phyloP scores from a whole-genome alignment of 805 yeast genomes.

The Metschnikowia koreensis region DNA sequence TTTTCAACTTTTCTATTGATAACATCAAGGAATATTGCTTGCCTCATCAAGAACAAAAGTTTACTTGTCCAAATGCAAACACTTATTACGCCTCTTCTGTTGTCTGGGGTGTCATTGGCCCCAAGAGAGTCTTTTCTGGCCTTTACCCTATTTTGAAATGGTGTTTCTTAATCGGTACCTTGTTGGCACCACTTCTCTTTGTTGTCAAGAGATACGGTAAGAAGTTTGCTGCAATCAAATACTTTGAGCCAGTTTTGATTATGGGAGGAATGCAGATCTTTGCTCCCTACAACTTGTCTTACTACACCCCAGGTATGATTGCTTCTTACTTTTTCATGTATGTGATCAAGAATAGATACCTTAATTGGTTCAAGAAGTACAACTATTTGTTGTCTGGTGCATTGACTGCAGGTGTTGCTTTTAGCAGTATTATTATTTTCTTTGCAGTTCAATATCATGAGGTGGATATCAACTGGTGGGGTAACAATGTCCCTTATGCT shows the following conservation, averaged over 20 bases:
- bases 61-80: slow-evolving; percentile 42
- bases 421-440: slow-evolving; percentile 38
- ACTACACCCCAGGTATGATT: slow-evolving; percentile 41
- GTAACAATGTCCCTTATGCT: slow-evolving; percentile 40
- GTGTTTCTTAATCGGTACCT: slow-evolving; percentile 38
- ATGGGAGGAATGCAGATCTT: slow-evolving; percentile 57
- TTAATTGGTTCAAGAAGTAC: slow-evolving; percentile 46
- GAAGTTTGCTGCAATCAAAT: slow-evolving; percentile 39
- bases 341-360: slow-evolving; percentile 38
- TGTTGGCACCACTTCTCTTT: slow-evolving; percentile 36
- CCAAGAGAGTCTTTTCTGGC: slow-evolving; percentile 17
- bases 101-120: slow-evolving; percentile 44
- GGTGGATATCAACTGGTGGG: slow-evolving; percentile 60
- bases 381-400: slow-evolving; percentile 46
- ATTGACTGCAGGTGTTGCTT: slow-evolving; percentile 44
- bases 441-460: slow-evolving; percentile 27
- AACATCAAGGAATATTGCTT: slow-evolving; percentile 35
- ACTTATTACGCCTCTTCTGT: slow-evolving; percentile 43
- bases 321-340: slow-evolving; percentile 32
- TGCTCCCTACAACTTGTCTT: slow-evolving; percentile 69
- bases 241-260: slow-evolving; percentile 40
- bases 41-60: slow-evolving; percentile 25
- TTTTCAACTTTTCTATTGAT: slow-evolving; percentile 42
- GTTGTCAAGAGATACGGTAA: slow-evolving; percentile 34
- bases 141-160: slow-evolving; percentile 15